These are phyloP conservation scores for Phytopythium ostracodes DNA, from an alignment of 352 stramenopile genomes.

Conservation along the genomic window DNA sequence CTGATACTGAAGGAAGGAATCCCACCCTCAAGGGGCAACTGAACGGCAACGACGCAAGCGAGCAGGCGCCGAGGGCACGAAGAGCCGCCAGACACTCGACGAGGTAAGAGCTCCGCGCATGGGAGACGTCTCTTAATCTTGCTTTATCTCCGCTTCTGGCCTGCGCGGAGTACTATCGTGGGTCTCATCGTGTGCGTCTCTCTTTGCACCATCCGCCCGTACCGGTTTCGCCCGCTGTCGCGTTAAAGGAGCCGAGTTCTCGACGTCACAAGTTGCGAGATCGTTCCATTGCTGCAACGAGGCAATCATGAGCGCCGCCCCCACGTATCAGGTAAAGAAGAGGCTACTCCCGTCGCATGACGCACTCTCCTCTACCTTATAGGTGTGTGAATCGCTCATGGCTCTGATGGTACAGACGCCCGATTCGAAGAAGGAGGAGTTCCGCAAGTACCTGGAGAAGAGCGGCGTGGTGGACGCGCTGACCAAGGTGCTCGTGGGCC, in stretches of 20 bases:
- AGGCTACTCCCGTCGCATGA: not conserved
- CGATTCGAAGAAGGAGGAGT: conserved; percentile 98
- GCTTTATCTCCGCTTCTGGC: not conserved
- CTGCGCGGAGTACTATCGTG: not conserved
- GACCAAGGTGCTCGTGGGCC: conserved; percentile 95
- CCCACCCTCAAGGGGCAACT: not conserved
- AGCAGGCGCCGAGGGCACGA: not conserved
- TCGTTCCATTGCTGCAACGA: not conserved
- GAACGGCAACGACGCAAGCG: not conserved
- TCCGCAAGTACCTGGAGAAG: conserved; percentile 97
- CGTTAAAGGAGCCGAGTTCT: not conserved
- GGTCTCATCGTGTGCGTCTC: not conserved
- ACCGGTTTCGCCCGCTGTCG: not conserved
- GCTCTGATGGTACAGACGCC: conserved; percentile 65
- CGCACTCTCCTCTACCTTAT: not conserved
- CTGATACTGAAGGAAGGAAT: not conserved
- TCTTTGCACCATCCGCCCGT: not conserved
- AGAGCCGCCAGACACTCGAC: conserved; percentile 2
- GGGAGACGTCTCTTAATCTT: not conserved
- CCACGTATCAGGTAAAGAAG: conserved; percentile 53
- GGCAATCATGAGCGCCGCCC: conserved; percentile 34
- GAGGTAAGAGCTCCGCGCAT: not conserved
- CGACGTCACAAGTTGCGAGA: not conserved
- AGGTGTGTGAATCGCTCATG: not conserved
- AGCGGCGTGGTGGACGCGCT: conserved; percentile 96